A percentile compares a stretch with the other conserved stretches of the same genome.
Evolutionary conservation across 495 filamentous ascomycete species (phyloP).

Genomic region (Glutinoglossum americanum): DNA sequence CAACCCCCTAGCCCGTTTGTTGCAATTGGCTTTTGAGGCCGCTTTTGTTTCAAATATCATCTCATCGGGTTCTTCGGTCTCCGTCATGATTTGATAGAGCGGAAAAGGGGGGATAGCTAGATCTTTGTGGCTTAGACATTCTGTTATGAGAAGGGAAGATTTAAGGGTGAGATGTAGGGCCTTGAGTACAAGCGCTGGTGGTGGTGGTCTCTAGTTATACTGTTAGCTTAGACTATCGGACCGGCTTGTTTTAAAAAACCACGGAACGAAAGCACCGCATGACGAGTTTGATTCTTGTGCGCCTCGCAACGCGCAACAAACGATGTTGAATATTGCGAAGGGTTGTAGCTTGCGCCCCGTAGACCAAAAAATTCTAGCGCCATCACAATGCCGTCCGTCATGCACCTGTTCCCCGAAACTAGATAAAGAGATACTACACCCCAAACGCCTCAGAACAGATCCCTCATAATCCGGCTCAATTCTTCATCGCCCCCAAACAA

Average conservation of each 20-base stretch:
- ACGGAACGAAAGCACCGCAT: not conserved
- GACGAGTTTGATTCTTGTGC: too few species aligned
- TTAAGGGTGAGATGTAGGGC: not conserved
- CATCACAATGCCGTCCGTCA: too few species aligned
- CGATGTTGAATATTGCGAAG: too few species aligned
- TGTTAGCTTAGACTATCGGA: not conserved
- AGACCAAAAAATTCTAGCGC: too few species aligned
- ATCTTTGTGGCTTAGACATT: not conserved
- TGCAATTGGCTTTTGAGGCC: not conserved
- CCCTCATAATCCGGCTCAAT: conserved; percentile 36
- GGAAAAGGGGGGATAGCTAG: not conserved
- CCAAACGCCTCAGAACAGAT: conserved; percentile 31
- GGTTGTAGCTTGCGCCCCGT: too few species aligned
- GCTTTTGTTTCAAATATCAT: not conserved
- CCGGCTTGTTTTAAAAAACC: not conserved
- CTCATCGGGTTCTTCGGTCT: not conserved
- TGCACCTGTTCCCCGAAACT: not conserved
- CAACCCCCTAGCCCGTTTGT: not conserved
- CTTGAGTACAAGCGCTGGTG: not conserved
- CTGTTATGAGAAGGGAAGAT: not conserved
- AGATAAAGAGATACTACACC: not conserved
- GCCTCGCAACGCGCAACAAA: too few species aligned
- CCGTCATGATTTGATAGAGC: not conserved
- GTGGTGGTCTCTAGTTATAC: not conserved
- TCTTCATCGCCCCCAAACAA: conserved; percentile 38